Evolutionary conservation across 495 filamentous ascomycete genomes (phyloP), one percentile per base, ranked within the genome.

Genomic region (Hypomontagnella monticulosa): DNA sequence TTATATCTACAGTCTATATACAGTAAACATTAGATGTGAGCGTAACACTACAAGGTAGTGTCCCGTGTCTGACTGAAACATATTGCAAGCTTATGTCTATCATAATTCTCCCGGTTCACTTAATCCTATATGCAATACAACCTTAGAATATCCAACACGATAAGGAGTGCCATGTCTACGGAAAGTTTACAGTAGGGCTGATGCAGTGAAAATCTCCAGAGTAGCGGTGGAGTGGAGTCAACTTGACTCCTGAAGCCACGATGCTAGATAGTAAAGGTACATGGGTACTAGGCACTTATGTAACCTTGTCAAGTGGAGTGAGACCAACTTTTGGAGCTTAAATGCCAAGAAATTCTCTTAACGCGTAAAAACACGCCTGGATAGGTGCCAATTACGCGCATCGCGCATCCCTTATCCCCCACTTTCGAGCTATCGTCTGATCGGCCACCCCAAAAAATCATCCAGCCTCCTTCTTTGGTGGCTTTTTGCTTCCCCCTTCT

Each of bases 281-380:
- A 0, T 34, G 33, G 4, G 27, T 63, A 49, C 51, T 34, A 33
- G 4, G 27, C 56, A 49, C 51, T 9, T 46, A 23, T 10, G 43
- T 42, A 56, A n/a, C n/a, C n/a, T n/a, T n/a, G n/a, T n/a, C n/a
- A n/a, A n/a, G n/a, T n/a, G n/a, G n/a, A n/a, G n/a, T n/a, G n/a
- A n/a, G n/a, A n/a, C n/a, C n/a, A n/a, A n/a, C n/a, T n/a, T n/a
- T n/a, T n/a, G 11, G n/a, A 15, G 18, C 12, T 33, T 18, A 10
- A 42, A 12, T 7, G 18, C 47, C 53, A 48, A 59, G 50, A 23
- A 14, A 34, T 54, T 36, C 40, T 37, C 41, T 54, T 34, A 43
- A 71, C 68, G 68, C 68, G 68, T 57, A 48, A 64, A 59, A 57
- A 68, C 63, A 61, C 64, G 68, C 36, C 55, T 27, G 40, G 34